phyloP scores from a whole-genome alignment of 1,284 basidiomycete species.

The Papiliotrema fonsecae region DNA sequence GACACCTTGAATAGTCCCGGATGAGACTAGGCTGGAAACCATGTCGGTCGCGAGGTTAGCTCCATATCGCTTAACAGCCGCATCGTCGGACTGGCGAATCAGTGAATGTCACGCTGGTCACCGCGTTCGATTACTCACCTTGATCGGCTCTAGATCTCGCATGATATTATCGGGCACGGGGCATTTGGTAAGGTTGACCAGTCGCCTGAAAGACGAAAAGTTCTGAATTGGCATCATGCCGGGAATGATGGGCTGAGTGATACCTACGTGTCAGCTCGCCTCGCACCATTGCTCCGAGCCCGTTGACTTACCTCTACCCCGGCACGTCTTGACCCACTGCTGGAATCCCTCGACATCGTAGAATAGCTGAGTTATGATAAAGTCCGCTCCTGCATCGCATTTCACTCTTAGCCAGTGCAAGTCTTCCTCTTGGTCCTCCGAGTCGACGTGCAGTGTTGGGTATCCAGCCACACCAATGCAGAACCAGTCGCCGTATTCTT shows the following conservation, averaged over 20 bases:
- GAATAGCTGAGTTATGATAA: constrained; percentile 94
- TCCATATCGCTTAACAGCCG: constrained; percentile 85
- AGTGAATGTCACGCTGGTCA: background rate
- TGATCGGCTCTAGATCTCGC: constrained; percentile 69
- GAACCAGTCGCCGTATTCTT: constrained; percentile 79
- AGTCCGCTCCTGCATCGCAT: constrained; percentile 91
- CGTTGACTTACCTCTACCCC: constrained; percentile 59
- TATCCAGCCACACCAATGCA: constrained; percentile 74
- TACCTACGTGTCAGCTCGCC: constrained; percentile 57
- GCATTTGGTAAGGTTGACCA: constrained; percentile 83
- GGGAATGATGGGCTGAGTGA: constrained; percentile 85
- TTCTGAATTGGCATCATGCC: constrained; percentile 99
- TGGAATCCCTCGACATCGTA: constrained; percentile 88
- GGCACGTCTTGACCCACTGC: constrained; percentile 67
- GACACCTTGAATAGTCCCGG: constrained; percentile 69
- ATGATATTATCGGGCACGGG: constrained; percentile 68
- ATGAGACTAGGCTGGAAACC: constrained; percentile 54
- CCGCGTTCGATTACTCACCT: constrained; percentile 55
- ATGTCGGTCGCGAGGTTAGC: constrained; percentile 71
- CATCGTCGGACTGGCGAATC: constrained; percentile 74
- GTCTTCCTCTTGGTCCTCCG: constrained; percentile 63
- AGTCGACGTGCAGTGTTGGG: constrained; percentile 84
- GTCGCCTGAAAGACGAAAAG: constrained; percentile 83
- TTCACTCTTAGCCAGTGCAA: constrained; percentile 76
- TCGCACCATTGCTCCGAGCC: background rate